Conservation (phyloP, 257 asterid species). For the Solanum dulcamara region DNA sequence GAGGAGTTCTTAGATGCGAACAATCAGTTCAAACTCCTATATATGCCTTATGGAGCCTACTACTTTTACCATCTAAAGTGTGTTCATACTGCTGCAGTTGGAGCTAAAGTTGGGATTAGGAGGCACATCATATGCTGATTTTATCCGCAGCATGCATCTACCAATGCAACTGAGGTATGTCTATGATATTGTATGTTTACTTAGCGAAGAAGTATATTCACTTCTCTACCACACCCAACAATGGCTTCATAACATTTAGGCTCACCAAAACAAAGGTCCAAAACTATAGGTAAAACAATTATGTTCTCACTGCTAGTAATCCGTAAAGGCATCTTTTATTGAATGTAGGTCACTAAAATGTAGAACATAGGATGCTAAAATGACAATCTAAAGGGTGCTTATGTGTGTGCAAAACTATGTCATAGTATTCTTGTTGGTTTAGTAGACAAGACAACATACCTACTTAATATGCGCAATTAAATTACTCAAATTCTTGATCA, state of each 20-base stretch:
- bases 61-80: neutral
- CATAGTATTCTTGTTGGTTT: neutral
- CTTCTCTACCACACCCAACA: neutral
- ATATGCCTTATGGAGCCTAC: neutral
- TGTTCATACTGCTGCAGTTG: constrained; percentile 35
- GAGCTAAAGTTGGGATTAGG: constrained; percentile 90
- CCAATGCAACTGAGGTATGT: constrained; percentile 88
- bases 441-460: neutral
- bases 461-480: neutral
- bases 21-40: neutral
- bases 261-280: neutral
- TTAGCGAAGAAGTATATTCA: neutral
- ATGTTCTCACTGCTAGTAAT: neutral
- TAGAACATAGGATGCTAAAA: neutral
- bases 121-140: constrained; percentile 92
- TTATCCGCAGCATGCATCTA: constrained; percentile 68
- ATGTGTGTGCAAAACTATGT: neutral
- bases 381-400: neutral
- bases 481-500: neutral
- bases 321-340: neutral
- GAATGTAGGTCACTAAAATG: neutral
- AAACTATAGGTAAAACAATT: neutral
- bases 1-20: neutral
- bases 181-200: neutral
- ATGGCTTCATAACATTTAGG: neutral